Evolutionary conservation across 495 filamentous ascomycete species (phyloP).

Genomic region (Xylaria intraflava): DNA sequence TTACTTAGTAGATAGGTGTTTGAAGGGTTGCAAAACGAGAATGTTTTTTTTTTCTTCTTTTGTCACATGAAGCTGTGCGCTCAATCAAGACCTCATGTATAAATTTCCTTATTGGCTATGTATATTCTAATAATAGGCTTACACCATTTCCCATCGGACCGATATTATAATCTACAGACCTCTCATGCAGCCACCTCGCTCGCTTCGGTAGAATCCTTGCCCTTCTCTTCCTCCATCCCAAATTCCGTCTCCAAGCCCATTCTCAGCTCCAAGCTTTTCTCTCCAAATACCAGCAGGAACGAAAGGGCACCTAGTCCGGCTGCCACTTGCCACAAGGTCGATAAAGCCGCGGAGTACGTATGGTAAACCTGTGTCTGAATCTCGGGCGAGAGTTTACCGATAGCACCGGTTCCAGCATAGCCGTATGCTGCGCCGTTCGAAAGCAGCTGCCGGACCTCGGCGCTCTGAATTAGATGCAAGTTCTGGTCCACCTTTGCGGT

Average conservation of each 20-base stretch:
- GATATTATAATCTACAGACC: background rate
- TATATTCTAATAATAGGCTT: too few species aligned
- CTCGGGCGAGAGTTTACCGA: background rate
- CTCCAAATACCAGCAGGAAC: background rate
- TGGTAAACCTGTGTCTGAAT: background rate
- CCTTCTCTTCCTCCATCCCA: background rate
- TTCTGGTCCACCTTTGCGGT: background rate
- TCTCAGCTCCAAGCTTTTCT: background rate
- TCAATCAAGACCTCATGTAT: too few species aligned
- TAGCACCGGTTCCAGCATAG: background rate
- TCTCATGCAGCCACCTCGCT: background rate
- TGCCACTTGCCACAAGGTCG: background rate
- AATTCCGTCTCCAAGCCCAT: background rate
- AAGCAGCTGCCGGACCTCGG: background rate
- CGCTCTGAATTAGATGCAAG: background rate
- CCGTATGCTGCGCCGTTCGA: background rate
- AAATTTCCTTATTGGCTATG: too few species aligned
- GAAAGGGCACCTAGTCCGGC: background rate
- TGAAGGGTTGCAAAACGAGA: too few species aligned
- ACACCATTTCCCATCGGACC: background rate
- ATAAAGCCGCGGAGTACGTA: background rate
- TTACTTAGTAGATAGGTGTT: too few species aligned
- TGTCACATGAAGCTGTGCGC: too few species aligned
- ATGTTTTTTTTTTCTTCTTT: too few species aligned
- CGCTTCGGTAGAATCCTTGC: background rate